Conservation (phyloP, 2,329 filamentous ascomycete species). For the Lecanoromycetidae sp. region DNA sequence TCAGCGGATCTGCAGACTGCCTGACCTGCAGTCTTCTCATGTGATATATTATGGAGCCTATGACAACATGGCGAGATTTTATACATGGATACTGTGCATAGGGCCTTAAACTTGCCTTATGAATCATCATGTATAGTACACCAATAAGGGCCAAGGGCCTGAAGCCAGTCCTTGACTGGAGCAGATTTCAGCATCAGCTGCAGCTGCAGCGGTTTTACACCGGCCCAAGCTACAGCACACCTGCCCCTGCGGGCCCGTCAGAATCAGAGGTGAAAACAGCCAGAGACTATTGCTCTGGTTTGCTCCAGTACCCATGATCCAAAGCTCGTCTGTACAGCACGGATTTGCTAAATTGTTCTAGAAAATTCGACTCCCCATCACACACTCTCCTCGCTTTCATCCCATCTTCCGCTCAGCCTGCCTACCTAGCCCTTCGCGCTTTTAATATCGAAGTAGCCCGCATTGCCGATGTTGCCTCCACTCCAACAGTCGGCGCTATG, state of each 20-base stretch:
- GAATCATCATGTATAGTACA: neutral
- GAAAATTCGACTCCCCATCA: slow-evolving; percentile 79
- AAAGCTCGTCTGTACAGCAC: neutral
- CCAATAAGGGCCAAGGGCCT: neutral
- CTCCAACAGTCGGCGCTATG: slow-evolving; percentile 72
- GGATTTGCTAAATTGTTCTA: slow-evolving; percentile 26
- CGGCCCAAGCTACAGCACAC: neutral
- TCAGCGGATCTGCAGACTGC: too few species aligned
- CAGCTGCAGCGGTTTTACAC: neutral
- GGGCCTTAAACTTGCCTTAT: neutral
- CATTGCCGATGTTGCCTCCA: slow-evolving; percentile 81
- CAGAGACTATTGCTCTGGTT: slow-evolving; percentile 45
- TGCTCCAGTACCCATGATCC: slow-evolving; percentile 37
- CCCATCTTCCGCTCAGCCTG: slow-evolving; percentile 59
- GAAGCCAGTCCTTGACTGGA: neutral
- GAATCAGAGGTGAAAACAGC: slow-evolving; percentile 41
- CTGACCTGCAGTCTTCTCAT: too few species aligned
- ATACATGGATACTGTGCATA: neutral
- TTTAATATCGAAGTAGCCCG: slow-evolving; percentile 87
- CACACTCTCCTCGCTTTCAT: slow-evolving; percentile 78
- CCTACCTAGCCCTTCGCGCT: slow-evolving; percentile 80
- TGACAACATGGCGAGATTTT: too few species aligned
- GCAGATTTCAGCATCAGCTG: neutral
- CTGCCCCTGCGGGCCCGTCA: neutral
- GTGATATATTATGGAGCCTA: too few species aligned